Evolutionary conservation across 2,329 filamentous ascomycete species (phyloP).

Genomic region (Clonostachys chloroleuca): DNA sequence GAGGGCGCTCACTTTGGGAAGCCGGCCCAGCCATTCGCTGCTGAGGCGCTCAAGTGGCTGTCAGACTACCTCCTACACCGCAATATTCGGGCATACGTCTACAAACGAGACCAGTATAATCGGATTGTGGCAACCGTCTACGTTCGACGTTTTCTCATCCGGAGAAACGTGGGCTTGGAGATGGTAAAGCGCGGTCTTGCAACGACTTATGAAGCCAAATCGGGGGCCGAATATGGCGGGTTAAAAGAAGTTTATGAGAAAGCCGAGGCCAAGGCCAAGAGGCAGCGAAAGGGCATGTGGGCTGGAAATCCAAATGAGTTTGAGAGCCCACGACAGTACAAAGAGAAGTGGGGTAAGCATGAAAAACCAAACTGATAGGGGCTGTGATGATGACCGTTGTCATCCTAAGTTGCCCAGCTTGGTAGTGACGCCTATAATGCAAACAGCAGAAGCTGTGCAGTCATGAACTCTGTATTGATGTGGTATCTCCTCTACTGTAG

Average conservation of each 20-base stretch:
- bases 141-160: conserved; percentile 63
- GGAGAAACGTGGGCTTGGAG: conserved; percentile 79
- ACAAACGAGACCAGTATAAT: conserved; percentile 86
- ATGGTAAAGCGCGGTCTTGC: conserved; percentile 85
- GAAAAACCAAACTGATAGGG: too few relatives aligned
- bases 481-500: too few relatives aligned
- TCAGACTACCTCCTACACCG: conserved; percentile 64
- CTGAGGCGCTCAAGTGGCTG: conserved; percentile 82
- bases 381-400: too few relatives aligned
- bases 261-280: conserved; percentile 64
- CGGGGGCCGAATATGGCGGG: conserved; percentile 82
- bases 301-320: conserved; percentile 54
- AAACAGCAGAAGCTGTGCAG: too few relatives aligned
- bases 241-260: conserved; percentile 59
- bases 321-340: conserved; percentile 87
- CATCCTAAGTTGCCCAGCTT: too few relatives aligned
- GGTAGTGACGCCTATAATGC: too few relatives aligned
- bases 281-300: conserved; percentile 71
- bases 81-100: conserved; percentile 77
- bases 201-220: conserved; percentile 91
- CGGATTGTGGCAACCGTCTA: conserved; percentile 84
- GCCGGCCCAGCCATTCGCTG: conserved; percentile 77
- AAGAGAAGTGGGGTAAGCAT: conserved; percentile 37
- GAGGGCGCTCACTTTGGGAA: conserved; percentile 90
- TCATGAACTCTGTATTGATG: too few relatives aligned